A percentile compares a stretch with the other conserved stretches of the same genome.
Conservation (phyloP, 306 rosid species). For the Cucurbita ficifolia region DNA sequence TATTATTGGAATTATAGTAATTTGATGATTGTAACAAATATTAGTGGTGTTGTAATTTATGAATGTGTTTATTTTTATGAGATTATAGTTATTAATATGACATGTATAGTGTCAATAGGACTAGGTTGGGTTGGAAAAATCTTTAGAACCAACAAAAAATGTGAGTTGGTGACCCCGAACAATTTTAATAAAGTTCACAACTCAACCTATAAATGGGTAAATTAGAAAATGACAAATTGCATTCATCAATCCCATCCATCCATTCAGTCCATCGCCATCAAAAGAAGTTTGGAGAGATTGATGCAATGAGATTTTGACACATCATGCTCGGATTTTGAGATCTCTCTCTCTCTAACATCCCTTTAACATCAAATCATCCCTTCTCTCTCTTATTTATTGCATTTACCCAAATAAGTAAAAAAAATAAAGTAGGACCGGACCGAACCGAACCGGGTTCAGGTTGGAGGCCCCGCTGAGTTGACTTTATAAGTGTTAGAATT, state of each 20-base stretch:
- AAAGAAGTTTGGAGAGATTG: constrained; percentile 22
- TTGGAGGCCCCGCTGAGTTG: background rate
- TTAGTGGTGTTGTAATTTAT: no score
- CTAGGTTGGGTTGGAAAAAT: no score
- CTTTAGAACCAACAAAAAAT: no score
- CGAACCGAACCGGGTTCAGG: no score
- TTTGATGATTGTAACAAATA: no score
- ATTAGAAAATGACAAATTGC: background rate
- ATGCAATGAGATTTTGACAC: constrained; percentile 68
- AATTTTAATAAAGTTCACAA: no score
- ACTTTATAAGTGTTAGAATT: background rate
- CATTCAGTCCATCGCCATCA: constrained; percentile 28
- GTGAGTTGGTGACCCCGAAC: no score
- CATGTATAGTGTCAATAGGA: no score
- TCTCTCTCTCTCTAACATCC: background rate
- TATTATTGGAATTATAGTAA: no score
- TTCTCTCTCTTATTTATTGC: background rate
- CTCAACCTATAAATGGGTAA: no score
- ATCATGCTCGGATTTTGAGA: constrained; percentile 76
- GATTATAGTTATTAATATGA: no score
- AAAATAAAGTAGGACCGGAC: background rate
- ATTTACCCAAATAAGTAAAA: constrained; percentile 10
- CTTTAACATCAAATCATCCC: background rate
- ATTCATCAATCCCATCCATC: constrained; percentile 29
- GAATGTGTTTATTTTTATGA: no score